phyloP scores from a whole-genome alignment of 257 asterid genomes.

The Coffea eugenioides region DNA sequence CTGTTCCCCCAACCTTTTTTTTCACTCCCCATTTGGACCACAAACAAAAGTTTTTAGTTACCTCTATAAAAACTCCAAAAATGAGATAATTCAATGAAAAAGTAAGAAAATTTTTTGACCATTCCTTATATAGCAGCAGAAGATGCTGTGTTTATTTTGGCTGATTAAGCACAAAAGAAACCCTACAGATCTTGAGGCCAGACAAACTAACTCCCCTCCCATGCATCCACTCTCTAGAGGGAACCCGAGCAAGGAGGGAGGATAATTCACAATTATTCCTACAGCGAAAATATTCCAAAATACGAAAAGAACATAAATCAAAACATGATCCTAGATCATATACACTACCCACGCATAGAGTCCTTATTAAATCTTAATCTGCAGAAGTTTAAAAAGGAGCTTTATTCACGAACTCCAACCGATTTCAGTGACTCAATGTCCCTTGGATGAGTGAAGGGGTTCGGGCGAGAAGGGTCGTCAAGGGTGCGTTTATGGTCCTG shows the following conservation, averaged over 20 bases:
- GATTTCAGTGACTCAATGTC: conserved; percentile 10
- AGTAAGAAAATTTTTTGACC: no score
- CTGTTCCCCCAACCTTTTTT: no score
- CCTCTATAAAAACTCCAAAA: no score
- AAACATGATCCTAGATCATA: not conserved
- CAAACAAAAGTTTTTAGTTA: no score
- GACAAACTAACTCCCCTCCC: not conserved
- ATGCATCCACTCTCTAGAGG: not conserved
- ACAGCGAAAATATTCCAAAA: not conserved
- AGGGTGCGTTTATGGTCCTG: conserved; percentile 8
- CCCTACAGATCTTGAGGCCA: not conserved
- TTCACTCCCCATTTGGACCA: no score
- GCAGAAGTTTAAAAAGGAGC: not conserved
- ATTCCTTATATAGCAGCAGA: not conserved
- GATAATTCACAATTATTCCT: not conserved
- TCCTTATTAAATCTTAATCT: not conserved
- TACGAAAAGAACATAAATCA: not conserved
- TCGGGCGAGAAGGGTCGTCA: conserved; percentile 10
- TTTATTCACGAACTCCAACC: conserved; percentile 4
- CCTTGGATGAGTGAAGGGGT: conserved; percentile 7
- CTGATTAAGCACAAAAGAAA: not conserved
- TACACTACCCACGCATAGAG: not conserved
- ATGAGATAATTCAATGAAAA: no score
- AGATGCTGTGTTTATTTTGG: not conserved
- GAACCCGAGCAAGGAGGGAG: not conserved